A percentile compares a stretch with the other conserved stretches of the same genome.
These are phyloP conservation scores for Astraeus odoratus DNA, from an alignment of 768 basidiomycete genomes.

Conservation along the genomic window DNA sequence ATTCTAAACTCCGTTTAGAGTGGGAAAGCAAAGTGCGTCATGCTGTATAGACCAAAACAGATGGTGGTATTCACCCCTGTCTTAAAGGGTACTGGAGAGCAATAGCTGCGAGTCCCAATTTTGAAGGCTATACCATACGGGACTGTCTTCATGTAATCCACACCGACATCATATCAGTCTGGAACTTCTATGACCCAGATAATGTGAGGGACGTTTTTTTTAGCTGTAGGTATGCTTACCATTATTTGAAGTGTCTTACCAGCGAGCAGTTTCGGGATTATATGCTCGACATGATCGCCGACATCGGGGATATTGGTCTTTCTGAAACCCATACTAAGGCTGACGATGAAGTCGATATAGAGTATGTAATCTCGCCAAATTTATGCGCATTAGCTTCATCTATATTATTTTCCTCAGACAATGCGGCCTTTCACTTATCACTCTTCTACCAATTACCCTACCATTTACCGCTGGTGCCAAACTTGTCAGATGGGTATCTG, in stretches of 20 bases:
- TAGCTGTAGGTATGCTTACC: not conserved
- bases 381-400: too few relatives aligned
- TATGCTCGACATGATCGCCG: not conserved
- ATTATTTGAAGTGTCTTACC: not conserved
- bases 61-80: not conserved
- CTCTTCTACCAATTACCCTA: not conserved
- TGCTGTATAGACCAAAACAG: not conserved
- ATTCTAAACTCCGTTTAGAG: not conserved
- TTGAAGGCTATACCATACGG: constrained; percentile 3
- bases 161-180: constrained; percentile 12
- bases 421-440: not conserved
- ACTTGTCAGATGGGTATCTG: not conserved
- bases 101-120: constrained; percentile 7
- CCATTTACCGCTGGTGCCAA: not conserved
- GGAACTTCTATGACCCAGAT: constrained; percentile 14
- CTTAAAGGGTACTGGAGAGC: constrained; percentile 16
- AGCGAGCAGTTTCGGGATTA: not conserved
- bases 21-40: not conserved
- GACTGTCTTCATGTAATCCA: constrained; percentile 14
- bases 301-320: too few relatives aligned
- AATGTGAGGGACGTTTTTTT: not conserved
- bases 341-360: too few relatives aligned
- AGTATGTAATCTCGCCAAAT: too few relatives aligned
- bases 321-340: too few relatives aligned
- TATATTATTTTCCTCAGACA: not conserved